Evolutionary conservation across 345 rosid genomes (phyloP).

Genomic region (Alliaria petiolata): DNA sequence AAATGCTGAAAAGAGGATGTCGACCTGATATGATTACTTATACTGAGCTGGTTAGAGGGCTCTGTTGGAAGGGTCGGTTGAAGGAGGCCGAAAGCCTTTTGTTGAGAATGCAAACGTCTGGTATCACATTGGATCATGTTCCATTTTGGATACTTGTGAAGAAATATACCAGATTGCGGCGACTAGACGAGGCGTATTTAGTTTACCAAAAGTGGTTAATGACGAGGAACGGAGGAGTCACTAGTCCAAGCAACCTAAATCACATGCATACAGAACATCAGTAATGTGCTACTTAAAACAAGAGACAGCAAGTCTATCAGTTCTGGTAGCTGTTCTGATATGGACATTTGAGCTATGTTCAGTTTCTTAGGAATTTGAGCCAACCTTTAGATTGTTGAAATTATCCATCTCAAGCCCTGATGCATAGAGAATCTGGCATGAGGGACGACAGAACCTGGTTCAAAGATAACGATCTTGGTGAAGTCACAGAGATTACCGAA

Average conservation of each 20-base stretch:
- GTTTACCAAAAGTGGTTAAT: constrained; percentile 46
- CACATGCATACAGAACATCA: neutral
- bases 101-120: constrained; percentile 35
- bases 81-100: constrained; percentile 47
- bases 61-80: constrained; percentile 45
- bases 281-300: constrained; percentile 24
- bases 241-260: constrained; percentile 6
- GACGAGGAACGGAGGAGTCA: neutral
- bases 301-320: too few relatives aligned
- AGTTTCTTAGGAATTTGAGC: too few relatives aligned
- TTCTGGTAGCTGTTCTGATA: neutral
- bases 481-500: neutral
- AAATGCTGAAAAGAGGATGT: constrained; percentile 54
- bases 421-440: neutral
- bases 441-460: constrained; percentile 2
- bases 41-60: constrained; percentile 58
- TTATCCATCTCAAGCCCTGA: constrained; percentile 1
- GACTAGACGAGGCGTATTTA: constrained; percentile 36
- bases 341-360: neutral
- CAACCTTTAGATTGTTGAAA: neutral
- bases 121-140: constrained; percentile 50
- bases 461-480: neutral
- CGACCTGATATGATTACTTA: constrained; percentile 61
- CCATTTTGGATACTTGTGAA: constrained; percentile 51
- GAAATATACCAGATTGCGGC: constrained; percentile 42